These are phyloP conservation scores for Melocanna baccifera DNA, from an alignment of 176 grass and related monocot genomes.

Conservation along the genomic window DNA sequence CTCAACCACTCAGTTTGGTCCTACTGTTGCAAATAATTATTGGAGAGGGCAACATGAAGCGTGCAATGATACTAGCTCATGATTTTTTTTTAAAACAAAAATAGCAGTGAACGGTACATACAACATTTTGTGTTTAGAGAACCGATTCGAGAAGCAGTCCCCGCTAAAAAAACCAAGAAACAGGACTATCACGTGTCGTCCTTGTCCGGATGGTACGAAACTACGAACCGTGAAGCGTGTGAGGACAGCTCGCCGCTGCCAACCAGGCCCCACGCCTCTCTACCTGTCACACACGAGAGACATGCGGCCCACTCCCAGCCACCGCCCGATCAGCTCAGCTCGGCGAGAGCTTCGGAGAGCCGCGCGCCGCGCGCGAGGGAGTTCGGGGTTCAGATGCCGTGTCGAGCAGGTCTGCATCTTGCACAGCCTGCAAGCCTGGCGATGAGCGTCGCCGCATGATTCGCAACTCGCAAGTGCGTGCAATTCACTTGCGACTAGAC, in stretches of 20 bases:
- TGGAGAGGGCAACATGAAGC: background rate
- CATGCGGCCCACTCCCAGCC: background rate
- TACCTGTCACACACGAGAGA: background rate
- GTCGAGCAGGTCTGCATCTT: too few relatives aligned
- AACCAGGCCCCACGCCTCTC: background rate
- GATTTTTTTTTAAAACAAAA: too few relatives aligned
- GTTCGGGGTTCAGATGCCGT: too few relatives aligned
- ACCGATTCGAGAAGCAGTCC: too few relatives aligned
- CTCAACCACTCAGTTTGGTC: slow-evolving; percentile 9
- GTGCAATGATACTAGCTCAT: background rate
- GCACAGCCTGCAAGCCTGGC: too few relatives aligned
- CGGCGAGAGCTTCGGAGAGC: background rate
- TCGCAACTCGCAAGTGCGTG: background rate
- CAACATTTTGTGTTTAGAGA: too few relatives aligned
- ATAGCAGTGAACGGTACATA: too few relatives aligned
- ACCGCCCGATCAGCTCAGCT: background rate
- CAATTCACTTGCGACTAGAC: too few relatives aligned
- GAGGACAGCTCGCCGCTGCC: background rate
- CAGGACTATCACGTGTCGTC: background rate
- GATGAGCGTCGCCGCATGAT: background rate
- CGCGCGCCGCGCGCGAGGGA: too few relatives aligned
- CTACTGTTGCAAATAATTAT: background rate
- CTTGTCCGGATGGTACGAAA: slow-evolving; percentile 6
- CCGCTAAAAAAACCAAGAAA: too few relatives aligned
- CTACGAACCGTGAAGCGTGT: background rate